Conservation (phyloP, 2,329 filamentous ascomycete species). For the Aspergillus melleus region DNA sequence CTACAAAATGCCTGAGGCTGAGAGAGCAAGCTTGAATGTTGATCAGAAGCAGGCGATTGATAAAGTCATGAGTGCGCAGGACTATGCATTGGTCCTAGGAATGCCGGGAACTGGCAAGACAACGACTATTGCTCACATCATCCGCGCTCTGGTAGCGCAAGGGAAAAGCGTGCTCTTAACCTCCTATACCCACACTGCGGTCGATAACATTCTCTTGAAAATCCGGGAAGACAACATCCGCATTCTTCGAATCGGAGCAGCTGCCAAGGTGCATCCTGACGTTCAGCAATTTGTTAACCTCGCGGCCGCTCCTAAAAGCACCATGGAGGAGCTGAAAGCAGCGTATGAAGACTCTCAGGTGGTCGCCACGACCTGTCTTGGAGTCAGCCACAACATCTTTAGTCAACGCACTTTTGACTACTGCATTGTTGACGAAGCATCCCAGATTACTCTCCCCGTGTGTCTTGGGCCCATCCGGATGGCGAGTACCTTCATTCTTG, state of each 20-base stretch:
- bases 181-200: slow-evolving; percentile 95
- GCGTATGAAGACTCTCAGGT: slow-evolving; percentile 84
- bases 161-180: slow-evolving; percentile 91
- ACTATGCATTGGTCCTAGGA: slow-evolving; percentile 95
- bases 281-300: slow-evolving; percentile 83
- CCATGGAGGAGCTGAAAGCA: slow-evolving; percentile 78
- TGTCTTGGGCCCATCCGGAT: slow-evolving; percentile 92
- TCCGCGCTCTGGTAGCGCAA: slow-evolving; percentile 81
- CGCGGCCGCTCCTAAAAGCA: slow-evolving; percentile 69
- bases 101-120: slow-evolving; percentile 99
- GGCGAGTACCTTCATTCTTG: slow-evolving; percentile 88
- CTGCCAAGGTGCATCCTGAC: slow-evolving; percentile 82
- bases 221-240: slow-evolving; percentile 75
- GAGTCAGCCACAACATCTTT: slow-evolving; percentile 87
- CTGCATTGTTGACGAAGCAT: slow-evolving; percentile 97
- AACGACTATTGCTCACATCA: slow-evolving; percentile 96
- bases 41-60: slow-evolving; percentile 85
- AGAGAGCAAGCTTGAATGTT: slow-evolving; percentile 70
- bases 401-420: slow-evolving; percentile 90
- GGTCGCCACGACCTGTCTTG: slow-evolving; percentile 92
- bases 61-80: slow-evolving; percentile 92
- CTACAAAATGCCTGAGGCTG: slow-evolving; percentile 58
- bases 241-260: slow-evolving; percentile 80
- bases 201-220: slow-evolving; percentile 97
- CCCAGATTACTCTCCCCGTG: slow-evolving; percentile 93